A percentile compares a stretch with the other conserved stretches of the same genome.
Evolutionary conservation across 2,329 filamentous ascomycete genomes (phyloP).

Genomic region (Xylaria sp.): DNA sequence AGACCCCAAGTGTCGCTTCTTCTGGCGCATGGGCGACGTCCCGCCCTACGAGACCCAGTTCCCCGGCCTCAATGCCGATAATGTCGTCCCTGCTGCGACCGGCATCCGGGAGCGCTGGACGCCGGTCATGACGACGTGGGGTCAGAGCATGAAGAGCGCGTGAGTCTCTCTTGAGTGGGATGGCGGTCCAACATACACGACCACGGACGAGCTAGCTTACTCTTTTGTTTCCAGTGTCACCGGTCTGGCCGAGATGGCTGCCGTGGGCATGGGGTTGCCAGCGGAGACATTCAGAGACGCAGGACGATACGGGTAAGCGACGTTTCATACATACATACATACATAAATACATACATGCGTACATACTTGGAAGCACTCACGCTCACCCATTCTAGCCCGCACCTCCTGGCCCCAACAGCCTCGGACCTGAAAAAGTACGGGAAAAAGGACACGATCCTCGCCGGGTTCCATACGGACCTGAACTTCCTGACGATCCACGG

Average conservation of each 20-base stretch:
- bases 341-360: background rate
- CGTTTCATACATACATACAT: background rate
- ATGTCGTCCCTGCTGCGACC: conserved; percentile 62
- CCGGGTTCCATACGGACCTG: conserved; percentile 71
- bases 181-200: background rate
- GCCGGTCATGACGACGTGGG: conserved; percentile 67
- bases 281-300: conserved; percentile 64
- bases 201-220: conserved; percentile 1
- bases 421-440: conserved; percentile 67
- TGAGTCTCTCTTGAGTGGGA: conserved; percentile 49
- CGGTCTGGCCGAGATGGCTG: conserved; percentile 68
- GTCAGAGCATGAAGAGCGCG: conserved; percentile 69
- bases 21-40: conserved; percentile 67
- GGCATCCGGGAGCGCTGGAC: conserved; percentile 63
- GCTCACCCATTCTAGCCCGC: conserved; percentile 56
- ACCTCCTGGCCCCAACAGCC: conserved; percentile 69
- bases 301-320: conserved; percentile 63
- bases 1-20: conserved; percentile 71
- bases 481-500: conserved; percentile 74
- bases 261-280: conserved; percentile 65
- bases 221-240: conserved; percentile 52
- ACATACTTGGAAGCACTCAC: background rate
- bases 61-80: conserved; percentile 64
- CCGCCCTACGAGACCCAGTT: conserved; percentile 66
- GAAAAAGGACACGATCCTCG: conserved; percentile 65